Evolutionary conservation across 2,329 filamentous ascomycete genomes (phyloP).

Genomic region (Arachnomyces sp.): DNA sequence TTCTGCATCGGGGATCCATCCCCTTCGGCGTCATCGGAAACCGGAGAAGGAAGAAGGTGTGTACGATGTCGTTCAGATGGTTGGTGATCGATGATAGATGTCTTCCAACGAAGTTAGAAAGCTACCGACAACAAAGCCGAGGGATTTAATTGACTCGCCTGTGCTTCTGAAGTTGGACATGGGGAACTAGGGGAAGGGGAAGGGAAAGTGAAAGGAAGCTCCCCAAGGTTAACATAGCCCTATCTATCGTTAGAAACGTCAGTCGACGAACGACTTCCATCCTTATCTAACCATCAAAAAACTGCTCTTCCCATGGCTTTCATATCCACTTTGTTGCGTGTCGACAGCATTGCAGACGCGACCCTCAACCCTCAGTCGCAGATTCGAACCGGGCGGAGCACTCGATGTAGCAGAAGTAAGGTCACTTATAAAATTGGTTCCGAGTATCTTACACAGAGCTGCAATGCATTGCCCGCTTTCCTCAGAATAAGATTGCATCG

Average conservation of each 20-base stretch:
- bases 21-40: slow-evolving; percentile 5
- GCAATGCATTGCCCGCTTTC: neutral
- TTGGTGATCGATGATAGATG: neutral
- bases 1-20: slow-evolving; percentile 6
- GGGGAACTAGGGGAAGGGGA: too few species aligned
- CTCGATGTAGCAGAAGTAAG: neutral
- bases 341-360: slow-evolving; percentile 1
- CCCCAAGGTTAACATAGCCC: slow-evolving; percentile 3
- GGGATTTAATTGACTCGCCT: too few species aligned
- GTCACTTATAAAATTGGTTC: neutral
- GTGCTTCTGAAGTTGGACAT: too few species aligned
- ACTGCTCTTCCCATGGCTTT: neutral
- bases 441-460: slow-evolving; percentile 1
- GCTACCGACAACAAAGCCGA: too few species aligned
- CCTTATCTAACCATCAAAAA: slow-evolving; percentile 3
- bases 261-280: neutral
- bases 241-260: neutral
- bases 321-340: neutral
- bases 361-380: slow-evolving; percentile 1
- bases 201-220: neutral
- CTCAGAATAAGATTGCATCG: neutral
- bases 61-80: neutral
- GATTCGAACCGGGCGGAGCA: neutral
- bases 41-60: slow-evolving; percentile 1
- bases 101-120: too few species aligned